Evolutionary conservation across 176 grass and related monocot genomes (phyloP).

Genomic region (Triticum timopheevii): DNA sequence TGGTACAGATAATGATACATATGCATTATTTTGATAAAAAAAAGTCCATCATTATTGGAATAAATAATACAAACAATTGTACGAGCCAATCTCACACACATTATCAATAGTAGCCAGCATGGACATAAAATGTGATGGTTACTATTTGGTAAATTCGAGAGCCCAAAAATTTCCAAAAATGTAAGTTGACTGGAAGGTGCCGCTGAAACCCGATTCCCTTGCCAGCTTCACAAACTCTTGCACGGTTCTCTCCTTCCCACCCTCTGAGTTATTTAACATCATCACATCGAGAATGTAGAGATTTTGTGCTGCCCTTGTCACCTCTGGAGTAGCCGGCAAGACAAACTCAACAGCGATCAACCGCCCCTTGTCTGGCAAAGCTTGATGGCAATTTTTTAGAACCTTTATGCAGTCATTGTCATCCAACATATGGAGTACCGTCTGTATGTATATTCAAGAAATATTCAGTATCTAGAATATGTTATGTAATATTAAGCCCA

Average conservation of each 20-base stretch:
- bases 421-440: background rate
- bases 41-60: too few relatives aligned
- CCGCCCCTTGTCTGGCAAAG: background rate
- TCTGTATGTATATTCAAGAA: background rate
- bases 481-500: background rate
- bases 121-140: background rate
- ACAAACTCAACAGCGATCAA: background rate
- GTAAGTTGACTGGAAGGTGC: background rate
- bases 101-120: background rate
- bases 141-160: conserved; percentile 10
- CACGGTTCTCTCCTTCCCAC: conserved; percentile 4
- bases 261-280: background rate
- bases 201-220: background rate
- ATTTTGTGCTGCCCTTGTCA: background rate
- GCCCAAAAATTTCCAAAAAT: background rate
- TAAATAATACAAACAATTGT: too few relatives aligned
- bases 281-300: background rate
- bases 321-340: background rate
- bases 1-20: too few relatives aligned
- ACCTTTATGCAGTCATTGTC: background rate
- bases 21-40: too few relatives aligned
- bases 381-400: background rate
- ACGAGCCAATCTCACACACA: background rate
- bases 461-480: background rate
- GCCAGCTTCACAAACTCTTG: background rate